Evolutionary conservation across 2,329 filamentous ascomycete genomes (phyloP).

Genomic region (Monosporascus cannonballus): DNA sequence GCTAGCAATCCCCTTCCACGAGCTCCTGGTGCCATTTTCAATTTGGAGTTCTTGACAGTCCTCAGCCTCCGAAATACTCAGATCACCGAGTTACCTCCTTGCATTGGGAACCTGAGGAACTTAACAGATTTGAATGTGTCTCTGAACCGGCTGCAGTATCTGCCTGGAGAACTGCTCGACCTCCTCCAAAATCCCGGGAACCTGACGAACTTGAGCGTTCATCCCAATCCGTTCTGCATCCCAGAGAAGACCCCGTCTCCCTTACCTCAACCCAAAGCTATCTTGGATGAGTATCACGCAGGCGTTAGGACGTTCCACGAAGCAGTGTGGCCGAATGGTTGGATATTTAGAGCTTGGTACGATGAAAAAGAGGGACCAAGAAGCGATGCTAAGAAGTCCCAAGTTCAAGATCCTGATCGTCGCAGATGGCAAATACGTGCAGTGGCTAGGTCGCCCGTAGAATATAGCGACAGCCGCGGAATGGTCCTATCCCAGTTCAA

Average conservation of each 20-base stretch:
- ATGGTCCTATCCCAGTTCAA: constrained; percentile 20
- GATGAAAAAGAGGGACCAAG: constrained; percentile 5
- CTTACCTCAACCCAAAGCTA: constrained; percentile 1
- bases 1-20: constrained; percentile 50
- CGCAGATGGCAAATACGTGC: constrained; percentile 15
- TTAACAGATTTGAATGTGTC: constrained; percentile 60
- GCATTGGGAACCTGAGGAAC: constrained; percentile 51
- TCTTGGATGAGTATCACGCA: constrained; percentile 1
- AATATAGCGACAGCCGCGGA: constrained; percentile 26
- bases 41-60: constrained; percentile 54
- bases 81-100: constrained; percentile 53
- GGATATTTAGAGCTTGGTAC: constrained; percentile 8
- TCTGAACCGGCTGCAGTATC: constrained; percentile 52
- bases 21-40: constrained; percentile 56
- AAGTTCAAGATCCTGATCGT: background rate
- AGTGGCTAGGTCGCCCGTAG: constrained; percentile 22
- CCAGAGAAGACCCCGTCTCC: constrained; percentile 20
- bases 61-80: constrained; percentile 61
- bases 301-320: background rate
- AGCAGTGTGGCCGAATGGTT: background rate
- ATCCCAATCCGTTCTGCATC: constrained; percentile 58
- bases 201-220: constrained; percentile 47
- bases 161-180: constrained; percentile 58
- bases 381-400: background rate
- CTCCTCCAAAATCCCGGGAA: constrained; percentile 41